Base-by-base conservation (phyloP, 164 flowering plant genomes). In the Warburgia ugandensis region DNA sequence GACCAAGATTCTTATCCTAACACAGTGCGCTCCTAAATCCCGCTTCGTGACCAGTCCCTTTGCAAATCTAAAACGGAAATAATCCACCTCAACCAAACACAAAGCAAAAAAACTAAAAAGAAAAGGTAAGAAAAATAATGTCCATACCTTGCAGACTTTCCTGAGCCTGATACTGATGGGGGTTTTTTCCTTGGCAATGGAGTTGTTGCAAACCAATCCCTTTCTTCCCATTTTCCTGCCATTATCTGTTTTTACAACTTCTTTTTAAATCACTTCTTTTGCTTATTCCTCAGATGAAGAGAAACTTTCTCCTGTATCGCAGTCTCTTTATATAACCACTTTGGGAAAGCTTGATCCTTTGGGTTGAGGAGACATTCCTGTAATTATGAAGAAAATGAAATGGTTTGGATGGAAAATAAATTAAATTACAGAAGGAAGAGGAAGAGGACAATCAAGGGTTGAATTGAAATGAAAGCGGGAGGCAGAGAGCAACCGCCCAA, bases 11-110 rank as follows among this genome's bases (percentile, higher is more conserved):
- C n/a, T n/a, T n/a, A n/a, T n/a, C n/a, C n/a, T n/a, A n/a, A n/a
- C n/a, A n/a, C n/a, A n/a, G n/a, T 36, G 98, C 96, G 1, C 96
- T 96, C 59, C 67, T 70, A 45, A 92, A 88, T 27, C 98, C 96
- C 5, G 96, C 98, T 69, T 88, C 84, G 59, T 92, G 98, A 6
- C 96, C 98, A 1, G 82, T 51, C 63, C 60, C 59, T 65, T 85
- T 92, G 50, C 96, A 92, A 0, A 88, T 96, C 98, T 91, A 50
- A 32, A 39, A 28, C 26, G 41, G 3, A 33, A 35, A 20, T 16
- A 6, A n/a, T 0, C 10, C 2, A 17, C 26, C 31, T 7, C 2
- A 14, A 1, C 11, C 33, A 26, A 25, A 13, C 6, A 16, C 2
- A 28, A 5, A 43, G 37, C 6, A 31, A 35, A 16, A 20, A 27